Evolutionary conservation across 2,329 filamentous ascomycete genomes (phyloP).

Genomic region (Phialemoniopsis sp.): DNA sequence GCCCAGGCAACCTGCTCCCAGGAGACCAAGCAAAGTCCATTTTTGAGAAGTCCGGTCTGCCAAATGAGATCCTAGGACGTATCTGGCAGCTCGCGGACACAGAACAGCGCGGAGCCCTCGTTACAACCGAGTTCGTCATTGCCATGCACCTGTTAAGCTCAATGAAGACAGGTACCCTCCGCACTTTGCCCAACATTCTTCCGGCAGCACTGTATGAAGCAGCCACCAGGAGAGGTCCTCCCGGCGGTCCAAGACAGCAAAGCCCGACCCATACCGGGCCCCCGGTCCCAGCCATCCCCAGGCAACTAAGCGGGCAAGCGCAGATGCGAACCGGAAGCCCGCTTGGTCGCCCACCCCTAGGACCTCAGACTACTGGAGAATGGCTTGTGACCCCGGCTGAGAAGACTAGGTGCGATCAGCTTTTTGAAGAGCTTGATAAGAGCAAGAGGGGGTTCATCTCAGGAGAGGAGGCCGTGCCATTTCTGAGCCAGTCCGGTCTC

Average conservation of each 20-base stretch:
- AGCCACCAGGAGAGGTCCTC: slow-evolving; percentile 64
- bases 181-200: slow-evolving; percentile 73
- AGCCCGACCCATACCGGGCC: slow-evolving; percentile 45
- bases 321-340: slow-evolving; percentile 60
- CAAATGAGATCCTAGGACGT: slow-evolving; percentile 85
- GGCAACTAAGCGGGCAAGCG: slow-evolving; percentile 71
- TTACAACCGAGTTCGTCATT: slow-evolving; percentile 90
- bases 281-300: slow-evolving; percentile 66
- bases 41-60: slow-evolving; percentile 86
- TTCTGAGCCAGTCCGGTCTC: slow-evolving; percentile 88
- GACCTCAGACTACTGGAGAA: slow-evolving; percentile 47
- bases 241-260: slow-evolving; percentile 38
- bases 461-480: slow-evolving; percentile 89
- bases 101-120: slow-evolving; percentile 83
- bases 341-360: slow-evolving; percentile 45
- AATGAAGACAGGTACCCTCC: slow-evolving; percentile 78
- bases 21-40: slow-evolving; percentile 89
- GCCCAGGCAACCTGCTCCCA: slow-evolving; percentile 68
- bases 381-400: slow-evolving; percentile 84
- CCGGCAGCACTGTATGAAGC: slow-evolving; percentile 88
- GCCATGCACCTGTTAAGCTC: slow-evolving; percentile 96
- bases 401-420: slow-evolving; percentile 81
- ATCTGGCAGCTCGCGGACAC: slow-evolving; percentile 97
- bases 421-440: slow-evolving; percentile 83
- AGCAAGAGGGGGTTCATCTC: slow-evolving; percentile 77